phyloP scores from a whole-genome alignment of 257 asterid genomes.

The Ehretia macrophylla region DNA sequence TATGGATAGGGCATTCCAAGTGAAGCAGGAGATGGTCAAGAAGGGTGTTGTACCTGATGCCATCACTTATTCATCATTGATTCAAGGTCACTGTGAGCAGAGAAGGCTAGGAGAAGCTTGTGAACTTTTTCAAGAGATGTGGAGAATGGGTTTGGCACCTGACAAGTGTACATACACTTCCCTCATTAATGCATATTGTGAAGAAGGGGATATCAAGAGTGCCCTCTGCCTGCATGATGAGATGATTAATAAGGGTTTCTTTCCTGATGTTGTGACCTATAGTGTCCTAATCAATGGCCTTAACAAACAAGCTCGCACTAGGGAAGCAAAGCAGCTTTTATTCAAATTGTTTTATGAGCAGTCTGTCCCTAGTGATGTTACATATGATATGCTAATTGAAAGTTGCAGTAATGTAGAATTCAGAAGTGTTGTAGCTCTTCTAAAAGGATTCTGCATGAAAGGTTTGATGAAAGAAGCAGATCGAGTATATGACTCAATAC shows the following conservation, averaged over 20 bases:
- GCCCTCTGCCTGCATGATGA: constrained; percentile 65
- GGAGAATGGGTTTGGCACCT: constrained; percentile 50
- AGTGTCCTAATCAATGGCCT: constrained; percentile 81
- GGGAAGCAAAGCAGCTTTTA: constrained; percentile 72
- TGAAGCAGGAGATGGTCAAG: constrained; percentile 60
- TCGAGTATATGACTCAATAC: constrained; percentile 53
- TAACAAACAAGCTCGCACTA: constrained; percentile 55
- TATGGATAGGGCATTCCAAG: constrained; percentile 58
- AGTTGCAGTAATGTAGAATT: constrained; percentile 53
- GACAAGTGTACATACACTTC: constrained; percentile 80
- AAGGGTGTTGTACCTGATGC: constrained; percentile 67
- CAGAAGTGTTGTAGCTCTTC: constrained; percentile 49
- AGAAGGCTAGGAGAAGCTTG: constrained; percentile 58
- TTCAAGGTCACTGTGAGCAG: constrained; percentile 75
- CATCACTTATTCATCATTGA: constrained; percentile 72
- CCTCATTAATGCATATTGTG: constrained; percentile 68
- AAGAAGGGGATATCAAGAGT: constrained; percentile 51
- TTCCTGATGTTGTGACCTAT: constrained; percentile 83
- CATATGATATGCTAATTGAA: constrained; percentile 63
- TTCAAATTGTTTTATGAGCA: constrained; percentile 62
- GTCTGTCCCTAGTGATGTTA: constrained; percentile 51
- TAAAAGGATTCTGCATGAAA: constrained; percentile 89
- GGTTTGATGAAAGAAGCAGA: constrained; percentile 84
- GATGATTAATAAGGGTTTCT: constrained; percentile 66
- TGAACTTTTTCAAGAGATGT: constrained; percentile 69